phyloP scores from a whole-genome alignment of 495 filamentous ascomycete genomes.

The Talaromyces wortmannii region DNA sequence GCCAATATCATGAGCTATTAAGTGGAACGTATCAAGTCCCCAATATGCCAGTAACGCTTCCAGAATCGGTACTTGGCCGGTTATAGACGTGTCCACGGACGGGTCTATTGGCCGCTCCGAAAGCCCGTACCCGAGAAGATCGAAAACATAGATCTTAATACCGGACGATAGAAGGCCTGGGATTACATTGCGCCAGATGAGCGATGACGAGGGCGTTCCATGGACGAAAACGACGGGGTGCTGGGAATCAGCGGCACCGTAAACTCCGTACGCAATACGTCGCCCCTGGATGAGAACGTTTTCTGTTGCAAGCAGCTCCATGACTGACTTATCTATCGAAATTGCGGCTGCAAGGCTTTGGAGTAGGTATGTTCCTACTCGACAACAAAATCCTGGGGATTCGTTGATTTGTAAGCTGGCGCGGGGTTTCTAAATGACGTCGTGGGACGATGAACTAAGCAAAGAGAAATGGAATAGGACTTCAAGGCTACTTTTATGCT shows the following conservation, averaged over 20 bases:
- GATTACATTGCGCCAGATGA: constrained; percentile 8
- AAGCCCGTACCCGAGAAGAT: constrained; percentile 10
- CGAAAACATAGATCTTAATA: constrained; percentile 7
- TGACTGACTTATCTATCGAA: neutral
- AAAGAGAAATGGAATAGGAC: too few relatives aligned
- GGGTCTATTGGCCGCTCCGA: constrained; percentile 7
- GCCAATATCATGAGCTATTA: constrained; percentile 9
- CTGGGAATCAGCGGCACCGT: neutral
- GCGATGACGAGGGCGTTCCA: constrained; percentile 10
- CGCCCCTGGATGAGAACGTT: constrained; percentile 5
- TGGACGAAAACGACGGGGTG: constrained; percentile 6
- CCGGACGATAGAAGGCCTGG: constrained; percentile 1
- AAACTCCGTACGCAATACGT: constrained; percentile 7
- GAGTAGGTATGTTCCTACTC: too few relatives aligned
- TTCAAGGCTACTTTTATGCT: too few relatives aligned
- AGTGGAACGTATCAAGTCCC: neutral
- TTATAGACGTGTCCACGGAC: constrained; percentile 6
- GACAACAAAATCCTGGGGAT: too few relatives aligned
- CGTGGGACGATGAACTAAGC: too few relatives aligned
- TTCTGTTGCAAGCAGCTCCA: constrained; percentile 1
- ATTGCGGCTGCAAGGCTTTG: too few relatives aligned
- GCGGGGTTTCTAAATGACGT: too few relatives aligned
- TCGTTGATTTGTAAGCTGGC: too few relatives aligned
- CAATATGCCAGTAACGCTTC: constrained; percentile 6
- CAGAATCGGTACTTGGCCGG: constrained; percentile 7